Conservation (phyloP, 441 rosid genomes). For the Gossypium gossypioides region DNA sequence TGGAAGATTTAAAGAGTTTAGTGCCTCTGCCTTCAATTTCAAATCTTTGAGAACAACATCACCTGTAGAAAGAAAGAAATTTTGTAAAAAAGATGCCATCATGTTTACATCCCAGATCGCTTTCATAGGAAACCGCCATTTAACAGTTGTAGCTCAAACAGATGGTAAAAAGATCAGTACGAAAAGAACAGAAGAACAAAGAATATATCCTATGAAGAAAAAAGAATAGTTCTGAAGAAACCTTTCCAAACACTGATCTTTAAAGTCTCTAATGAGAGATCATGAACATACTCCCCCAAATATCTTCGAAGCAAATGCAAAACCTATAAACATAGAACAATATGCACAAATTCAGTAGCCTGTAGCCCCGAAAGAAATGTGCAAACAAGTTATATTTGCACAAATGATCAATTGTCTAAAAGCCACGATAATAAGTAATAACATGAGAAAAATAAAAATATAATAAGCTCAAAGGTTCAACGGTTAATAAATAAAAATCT, state of each 20-base stretch:
- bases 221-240: constrained; percentile 18
- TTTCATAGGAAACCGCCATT: background rate
- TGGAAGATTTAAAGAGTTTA: constrained; percentile 80
- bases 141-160: constrained; percentile 5
- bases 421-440: background rate
- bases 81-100: background rate
- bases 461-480: constrained; percentile 6
- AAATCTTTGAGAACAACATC: constrained; percentile 94
- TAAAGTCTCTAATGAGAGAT: constrained; percentile 85
- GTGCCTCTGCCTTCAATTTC: constrained; percentile 84
- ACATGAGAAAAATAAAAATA: background rate
- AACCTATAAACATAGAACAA: constrained; percentile 45
- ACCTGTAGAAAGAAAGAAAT: constrained; percentile 36
- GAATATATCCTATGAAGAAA: background rate
- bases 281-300: constrained; percentile 94
- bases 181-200: background rate
- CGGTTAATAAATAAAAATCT: background rate
- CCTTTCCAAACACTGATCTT: constrained; percentile 98
- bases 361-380: background rate
- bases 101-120: constrained; percentile 10
- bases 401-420: background rate
- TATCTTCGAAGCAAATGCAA: constrained; percentile 91
- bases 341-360: background rate
- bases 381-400: background rate
- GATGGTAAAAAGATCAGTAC: constrained; percentile 6